These are phyloP conservation scores for Polyporus arcularius DNA, from an alignment of 768 basidiomycete species.

Conservation along the genomic window DNA sequence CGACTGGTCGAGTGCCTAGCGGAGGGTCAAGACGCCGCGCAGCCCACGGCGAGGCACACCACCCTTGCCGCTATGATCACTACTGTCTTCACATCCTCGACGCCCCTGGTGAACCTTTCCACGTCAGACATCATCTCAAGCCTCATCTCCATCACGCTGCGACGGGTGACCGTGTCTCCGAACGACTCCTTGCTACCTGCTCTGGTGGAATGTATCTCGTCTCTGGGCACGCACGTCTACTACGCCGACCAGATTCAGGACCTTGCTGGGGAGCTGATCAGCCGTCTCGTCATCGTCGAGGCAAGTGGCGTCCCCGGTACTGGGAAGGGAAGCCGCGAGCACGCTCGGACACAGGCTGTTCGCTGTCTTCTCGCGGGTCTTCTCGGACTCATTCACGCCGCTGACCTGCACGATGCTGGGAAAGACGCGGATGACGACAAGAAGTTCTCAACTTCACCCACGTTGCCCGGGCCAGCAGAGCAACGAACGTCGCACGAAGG, in stretches of 20 bases:
- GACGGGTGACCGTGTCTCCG: conserved; percentile 61
- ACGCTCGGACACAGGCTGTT: conserved; percentile 62
- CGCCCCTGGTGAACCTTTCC: conserved; percentile 84
- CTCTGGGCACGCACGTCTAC: conserved; percentile 88
- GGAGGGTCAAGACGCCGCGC: conserved; percentile 54
- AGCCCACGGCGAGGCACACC: conserved; percentile 51
- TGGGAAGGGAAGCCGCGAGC: conserved; percentile 39
- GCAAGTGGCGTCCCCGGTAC: conserved; percentile 54
- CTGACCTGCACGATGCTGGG: conserved; percentile 48
- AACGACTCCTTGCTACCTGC: conserved; percentile 66
- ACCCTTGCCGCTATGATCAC: conserved; percentile 79
- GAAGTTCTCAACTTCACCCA: conserved; percentile 17
- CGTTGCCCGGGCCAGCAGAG: conserved; percentile 17
- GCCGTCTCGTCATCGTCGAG: conserved; percentile 71
- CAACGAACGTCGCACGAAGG: conserved; percentile 17
- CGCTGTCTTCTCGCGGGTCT: conserved; percentile 70
- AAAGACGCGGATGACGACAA: conserved; percentile 30
- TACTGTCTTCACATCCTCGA: conserved; percentile 78
- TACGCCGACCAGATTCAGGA: conserved; percentile 97
- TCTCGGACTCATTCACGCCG: conserved; percentile 66
- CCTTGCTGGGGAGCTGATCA: conserved; percentile 80
- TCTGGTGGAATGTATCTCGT: conserved; percentile 76
- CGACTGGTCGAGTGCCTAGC: conserved; percentile 78
- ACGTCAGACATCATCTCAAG: conserved; percentile 87
- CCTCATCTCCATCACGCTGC: conserved; percentile 72